Percentiles rank a stretch among this genome's conserved stretches.
phyloP scores from a whole-genome alignment of 176 grass and related monocot genomes.

The Ensete glaucum region DNA sequence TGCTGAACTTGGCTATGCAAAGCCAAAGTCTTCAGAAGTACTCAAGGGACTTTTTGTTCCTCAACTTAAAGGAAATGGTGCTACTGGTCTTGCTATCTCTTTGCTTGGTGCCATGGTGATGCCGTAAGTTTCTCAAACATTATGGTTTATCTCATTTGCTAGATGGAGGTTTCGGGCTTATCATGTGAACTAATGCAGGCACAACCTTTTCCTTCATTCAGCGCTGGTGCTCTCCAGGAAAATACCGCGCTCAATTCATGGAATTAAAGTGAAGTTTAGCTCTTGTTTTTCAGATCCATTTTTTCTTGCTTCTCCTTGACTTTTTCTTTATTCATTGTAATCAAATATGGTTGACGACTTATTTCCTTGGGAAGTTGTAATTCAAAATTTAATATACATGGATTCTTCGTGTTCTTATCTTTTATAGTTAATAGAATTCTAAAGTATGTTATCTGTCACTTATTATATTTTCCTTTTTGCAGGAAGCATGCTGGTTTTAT shows the following conservation, averaged over 20 bases:
- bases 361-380: background rate
- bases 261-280: conserved; percentile 50
- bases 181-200: conserved; percentile 37
- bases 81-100: conserved; percentile 83
- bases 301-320: background rate
- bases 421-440: background rate
- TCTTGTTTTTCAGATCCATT: background rate
- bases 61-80: conserved; percentile 90
- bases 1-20: conserved; percentile 76
- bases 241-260: conserved; percentile 78
- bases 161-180: background rate
- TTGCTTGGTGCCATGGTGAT: conserved; percentile 99
- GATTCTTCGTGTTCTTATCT: background rate
- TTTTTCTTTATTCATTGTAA: too few relatives aligned
- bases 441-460: background rate
- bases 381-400: background rate
- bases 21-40: conserved; percentile 79
- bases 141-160: background rate
- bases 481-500: conserved; percentile 95
- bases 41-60: conserved; percentile 92
- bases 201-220: conserved; percentile 98
- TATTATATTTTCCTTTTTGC: conserved; percentile 21
- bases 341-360: too few relatives aligned
- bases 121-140: conserved; percentile 58
- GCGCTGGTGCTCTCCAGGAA: conserved; percentile 94